Evolutionary conservation across 129 eudicot species (phyloP).

Genomic region (Flaveria brownii): DNA sequence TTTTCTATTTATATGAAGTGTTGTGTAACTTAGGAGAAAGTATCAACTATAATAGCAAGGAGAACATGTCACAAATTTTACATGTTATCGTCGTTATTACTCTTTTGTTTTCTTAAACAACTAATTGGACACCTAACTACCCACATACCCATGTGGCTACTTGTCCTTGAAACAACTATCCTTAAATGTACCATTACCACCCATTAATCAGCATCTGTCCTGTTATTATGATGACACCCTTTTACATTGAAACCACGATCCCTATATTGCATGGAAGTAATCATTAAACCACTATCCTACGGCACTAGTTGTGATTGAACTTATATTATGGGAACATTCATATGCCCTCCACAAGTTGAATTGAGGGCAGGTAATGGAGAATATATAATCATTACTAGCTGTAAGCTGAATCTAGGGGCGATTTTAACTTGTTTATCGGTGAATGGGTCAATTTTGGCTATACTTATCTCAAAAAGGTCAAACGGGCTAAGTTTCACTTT

Average conservation of each 20-base stretch:
- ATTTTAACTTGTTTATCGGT: neutral
- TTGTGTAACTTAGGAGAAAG: neutral
- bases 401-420: neutral
- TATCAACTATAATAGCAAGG: neutral
- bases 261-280: neutral
- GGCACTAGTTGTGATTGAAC: neutral
- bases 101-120: neutral
- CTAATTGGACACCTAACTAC: neutral
- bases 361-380: neutral
- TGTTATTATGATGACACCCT: neutral
- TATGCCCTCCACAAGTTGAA: neutral
- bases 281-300: neutral
- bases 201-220: neutral
- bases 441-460: slow-evolving; percentile 3
- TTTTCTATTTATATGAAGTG: neutral
- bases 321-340: neutral
- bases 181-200: neutral
- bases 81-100: neutral
- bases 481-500: neutral
- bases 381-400: neutral
- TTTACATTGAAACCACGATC: neutral
- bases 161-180: slow-evolving; percentile 11
- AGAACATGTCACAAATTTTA: neutral
- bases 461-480: neutral
- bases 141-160: neutral